Conservation (phyloP, 441 rosid species). For the Erodium trifolium region DNA sequence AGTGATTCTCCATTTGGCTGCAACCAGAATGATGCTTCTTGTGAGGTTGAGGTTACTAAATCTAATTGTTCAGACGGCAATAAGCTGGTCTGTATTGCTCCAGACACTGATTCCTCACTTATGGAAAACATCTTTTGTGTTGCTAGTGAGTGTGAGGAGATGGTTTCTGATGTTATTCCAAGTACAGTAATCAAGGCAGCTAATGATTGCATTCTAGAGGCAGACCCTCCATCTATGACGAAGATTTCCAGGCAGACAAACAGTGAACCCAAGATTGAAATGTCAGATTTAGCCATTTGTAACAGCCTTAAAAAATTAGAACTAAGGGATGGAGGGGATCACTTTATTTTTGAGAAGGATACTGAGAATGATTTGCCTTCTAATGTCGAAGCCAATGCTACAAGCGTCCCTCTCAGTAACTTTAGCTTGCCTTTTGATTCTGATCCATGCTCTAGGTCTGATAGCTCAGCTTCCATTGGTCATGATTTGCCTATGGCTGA, state of each 20-base stretch:
- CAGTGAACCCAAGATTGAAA: conserved; percentile 16
- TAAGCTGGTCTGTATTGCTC: not conserved
- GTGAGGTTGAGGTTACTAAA: no score
- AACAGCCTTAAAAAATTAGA: conserved; percentile 16
- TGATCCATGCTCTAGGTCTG: conserved; percentile 12
- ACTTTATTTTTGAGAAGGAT: conserved; percentile 19
- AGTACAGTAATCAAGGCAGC: conserved; percentile 21
- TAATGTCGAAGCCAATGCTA: conserved; percentile 23
- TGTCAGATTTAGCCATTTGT: conserved; percentile 12
- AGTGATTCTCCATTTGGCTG: no score
- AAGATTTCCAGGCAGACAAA: conserved; percentile 17
- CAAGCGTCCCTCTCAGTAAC: conserved; percentile 20
- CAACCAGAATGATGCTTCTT: no score
- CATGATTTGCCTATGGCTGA: conserved; percentile 21
- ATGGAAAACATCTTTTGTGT: not conserved
- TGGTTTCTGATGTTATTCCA: conserved; percentile 3
- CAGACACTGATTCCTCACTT: not conserved
- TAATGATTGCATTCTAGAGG: conserved; percentile 18
- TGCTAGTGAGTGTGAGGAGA: conserved; percentile 13
- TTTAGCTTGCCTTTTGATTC: no score
- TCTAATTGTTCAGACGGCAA: no score
- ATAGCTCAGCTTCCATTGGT: conserved; percentile 20
- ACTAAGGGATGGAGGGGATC: conserved; percentile 18
- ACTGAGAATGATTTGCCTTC: conserved; percentile 24
- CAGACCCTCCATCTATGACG: conserved; percentile 9